These are phyloP conservation scores for Glomus cerebriforme DNA, from an alignment of 192 early-diverging fungal species.

Conservation along the genomic window DNA sequence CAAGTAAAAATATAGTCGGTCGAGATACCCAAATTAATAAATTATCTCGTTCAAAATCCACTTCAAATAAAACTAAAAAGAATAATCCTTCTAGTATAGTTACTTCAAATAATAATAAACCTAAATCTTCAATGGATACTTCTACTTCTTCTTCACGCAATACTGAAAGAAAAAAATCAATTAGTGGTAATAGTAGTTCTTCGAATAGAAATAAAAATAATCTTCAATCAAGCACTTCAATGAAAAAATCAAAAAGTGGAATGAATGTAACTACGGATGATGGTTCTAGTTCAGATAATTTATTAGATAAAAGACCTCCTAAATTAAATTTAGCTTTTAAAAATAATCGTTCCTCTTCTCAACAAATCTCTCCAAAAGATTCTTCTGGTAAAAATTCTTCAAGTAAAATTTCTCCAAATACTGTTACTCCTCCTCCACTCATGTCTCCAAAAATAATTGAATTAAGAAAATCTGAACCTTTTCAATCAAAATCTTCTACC, in stretches of 20 bases:
- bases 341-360: background rate
- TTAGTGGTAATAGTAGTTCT: background rate
- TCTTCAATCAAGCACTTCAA: background rate
- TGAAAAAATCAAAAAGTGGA: background rate
- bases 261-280: background rate
- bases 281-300: background rate
- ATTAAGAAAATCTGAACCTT: constrained; percentile 18
- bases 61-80: background rate
- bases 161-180: background rate
- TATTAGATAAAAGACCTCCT: background rate
- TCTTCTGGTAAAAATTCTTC: background rate
- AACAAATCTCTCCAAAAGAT: background rate
- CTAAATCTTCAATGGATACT: background rate
- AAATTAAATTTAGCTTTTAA: constrained; percentile 21
- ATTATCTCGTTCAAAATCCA: background rate
- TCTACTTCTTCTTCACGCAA: background rate
- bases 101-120: background rate
- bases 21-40: background rate
- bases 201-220: background rate
- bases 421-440: background rate
- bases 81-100: background rate
- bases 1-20: background rate
- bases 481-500: background rate
- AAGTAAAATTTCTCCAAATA: no score
- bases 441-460: constrained; percentile 27